Evolutionary conservation across 345 rosid genomes (phyloP).

Genomic region (Trapa bicornis): DNA sequence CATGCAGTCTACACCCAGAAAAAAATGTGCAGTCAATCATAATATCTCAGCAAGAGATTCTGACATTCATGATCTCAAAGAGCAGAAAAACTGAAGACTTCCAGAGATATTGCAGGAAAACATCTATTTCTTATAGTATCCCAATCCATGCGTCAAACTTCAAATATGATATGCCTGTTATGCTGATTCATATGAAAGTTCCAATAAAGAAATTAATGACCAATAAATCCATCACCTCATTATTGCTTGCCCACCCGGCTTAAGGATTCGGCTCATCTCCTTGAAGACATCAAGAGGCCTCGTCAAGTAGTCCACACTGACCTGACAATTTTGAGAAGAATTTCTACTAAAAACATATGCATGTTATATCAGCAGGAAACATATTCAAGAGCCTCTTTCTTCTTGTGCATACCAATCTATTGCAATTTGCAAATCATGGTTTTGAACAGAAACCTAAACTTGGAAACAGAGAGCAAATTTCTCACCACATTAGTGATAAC

Average conservation of each 20-base stretch:
- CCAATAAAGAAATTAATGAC: background rate
- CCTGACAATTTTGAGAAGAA: conserved; percentile 30
- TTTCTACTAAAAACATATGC: background rate
- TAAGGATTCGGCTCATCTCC: conserved; percentile 68
- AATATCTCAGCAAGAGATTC: background rate
- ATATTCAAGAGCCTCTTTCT: background rate
- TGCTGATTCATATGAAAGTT: background rate
- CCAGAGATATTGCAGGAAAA: background rate
- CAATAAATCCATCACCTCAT: conserved; percentile 39
- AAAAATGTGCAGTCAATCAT: too few species aligned
- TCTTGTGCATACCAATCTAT: background rate
- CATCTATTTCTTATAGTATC: background rate
- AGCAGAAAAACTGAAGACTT: background rate
- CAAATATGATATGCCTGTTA: background rate
- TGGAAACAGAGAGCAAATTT: background rate
- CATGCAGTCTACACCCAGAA: too few species aligned
- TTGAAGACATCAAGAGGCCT: conserved; percentile 74
- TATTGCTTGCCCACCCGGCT: conserved; percentile 74
- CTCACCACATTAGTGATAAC: conserved; percentile 77
- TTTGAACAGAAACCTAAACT: background rate
- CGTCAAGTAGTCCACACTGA: conserved; percentile 77
- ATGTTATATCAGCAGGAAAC: background rate
- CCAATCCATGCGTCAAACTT: background rate
- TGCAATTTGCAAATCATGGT: background rate
- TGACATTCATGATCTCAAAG: background rate